phyloP scores from a whole-genome alignment of 2,329 filamentous ascomycete genomes.

The Fusarium sp. region DNA sequence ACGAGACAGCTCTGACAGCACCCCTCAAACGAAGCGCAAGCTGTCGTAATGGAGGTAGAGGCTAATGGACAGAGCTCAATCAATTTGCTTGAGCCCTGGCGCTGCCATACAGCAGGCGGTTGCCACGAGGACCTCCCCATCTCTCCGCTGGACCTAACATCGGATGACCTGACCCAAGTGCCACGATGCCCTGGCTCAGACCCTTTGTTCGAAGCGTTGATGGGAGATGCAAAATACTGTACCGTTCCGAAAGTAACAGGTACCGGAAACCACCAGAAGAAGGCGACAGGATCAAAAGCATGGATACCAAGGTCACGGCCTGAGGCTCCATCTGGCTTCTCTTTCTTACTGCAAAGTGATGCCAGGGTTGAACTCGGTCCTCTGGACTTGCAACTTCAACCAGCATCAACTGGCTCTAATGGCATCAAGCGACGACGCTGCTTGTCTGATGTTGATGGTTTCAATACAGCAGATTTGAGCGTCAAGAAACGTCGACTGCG shows the following conservation, averaged over 20 bases:
- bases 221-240: constrained; percentile 28
- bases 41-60: constrained; percentile 48
- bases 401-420: neutral
- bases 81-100: constrained; percentile 46
- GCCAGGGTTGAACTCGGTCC: constrained; percentile 10
- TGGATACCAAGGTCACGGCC: constrained; percentile 2
- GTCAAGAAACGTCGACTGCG: constrained; percentile 78
- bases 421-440: constrained; percentile 65
- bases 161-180: constrained; percentile 38
- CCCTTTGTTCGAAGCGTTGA: constrained; percentile 40
- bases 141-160: constrained; percentile 34
- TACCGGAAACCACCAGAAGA: neutral
- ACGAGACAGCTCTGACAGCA: constrained; percentile 37
- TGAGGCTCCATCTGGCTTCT: constrained; percentile 19
- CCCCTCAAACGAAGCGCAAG: constrained; percentile 41
- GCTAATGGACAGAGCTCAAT: constrained; percentile 44
- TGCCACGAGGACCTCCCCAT: constrained; percentile 44
- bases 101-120: constrained; percentile 31
- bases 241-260: constrained; percentile 2
- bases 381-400: constrained; percentile 24
- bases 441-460: constrained; percentile 71
- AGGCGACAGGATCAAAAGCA: neutral
- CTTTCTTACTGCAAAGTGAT: constrained; percentile 29
- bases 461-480: constrained; percentile 62
- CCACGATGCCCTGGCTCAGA: constrained; percentile 42